Evolutionary conservation across 2,329 filamentous ascomycete species (phyloP), one percentile per base, ranked within the genome.

Genomic region (Dothidotthia symphoricarpi): DNA sequence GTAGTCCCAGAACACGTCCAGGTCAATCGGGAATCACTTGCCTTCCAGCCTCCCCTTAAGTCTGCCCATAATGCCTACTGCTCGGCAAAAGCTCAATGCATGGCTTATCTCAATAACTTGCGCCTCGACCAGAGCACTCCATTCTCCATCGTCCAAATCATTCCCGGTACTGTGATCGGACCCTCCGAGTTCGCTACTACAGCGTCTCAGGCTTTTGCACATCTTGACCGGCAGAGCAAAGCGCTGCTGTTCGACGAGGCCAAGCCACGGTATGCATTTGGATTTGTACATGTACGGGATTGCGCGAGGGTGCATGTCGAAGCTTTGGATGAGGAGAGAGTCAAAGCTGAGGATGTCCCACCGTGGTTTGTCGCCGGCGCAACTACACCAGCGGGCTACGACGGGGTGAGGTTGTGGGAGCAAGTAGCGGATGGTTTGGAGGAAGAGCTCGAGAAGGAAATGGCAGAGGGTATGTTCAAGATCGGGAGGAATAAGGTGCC

Each of bases 101-200:
- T 66, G 55, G 39, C 34, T 6, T 50, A 56, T 28, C 58, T 66
- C n/a, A 45, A 56, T 4, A 31, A 43, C 3, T 36, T 61, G 1
- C 43, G 38, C 13, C 16, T 24, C 3, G 32, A 39, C 15, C n/a
- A 27, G 1, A 33, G 25, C n/a, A 14, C 45, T n/a, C 49, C 56
- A 0, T 64, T 61, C 29, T 58, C 54, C 2, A 57, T 66, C 16
- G 47, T 51, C 5, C 62, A 66, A 41, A 39, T 64, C 30, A 60
- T 66, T 24, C 62, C 62, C 4, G 60, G 62, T 1, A 64, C 61
- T 1, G 61, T 64, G 1, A 64, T 64, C 7, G 62, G 62, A 0
- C 50, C 55, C 11, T 60, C 60, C 1, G 60, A 64, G 22, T 58
- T 64, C n/a, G 35, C 49, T 3, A 48, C 26, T 13, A 54, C 51